Base-by-base conservation (phyloP, 2,329 filamentous ascomycete genomes). In the Colletotrichum sp. region DNA sequence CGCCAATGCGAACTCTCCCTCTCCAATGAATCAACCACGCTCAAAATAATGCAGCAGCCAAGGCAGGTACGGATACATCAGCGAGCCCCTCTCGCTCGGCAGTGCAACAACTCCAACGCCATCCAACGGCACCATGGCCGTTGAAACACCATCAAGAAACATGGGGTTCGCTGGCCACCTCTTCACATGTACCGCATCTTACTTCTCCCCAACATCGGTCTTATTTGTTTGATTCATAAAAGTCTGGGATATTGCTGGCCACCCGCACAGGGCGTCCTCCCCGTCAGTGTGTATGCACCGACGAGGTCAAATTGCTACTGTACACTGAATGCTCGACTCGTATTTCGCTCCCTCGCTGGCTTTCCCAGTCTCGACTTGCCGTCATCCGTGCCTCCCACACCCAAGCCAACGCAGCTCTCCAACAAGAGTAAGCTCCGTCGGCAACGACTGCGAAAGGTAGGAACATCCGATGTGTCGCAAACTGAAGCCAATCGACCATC, bases 141-240 rank as follows among this genome's bases (percentile, higher is more conserved):
- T 69, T 73, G 71, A 75, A 76, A 74, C 74, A 28, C 58, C 13
- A 28, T 1, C n/a, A 28, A 48, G 48, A 73, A 68, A 68, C 58
- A 68, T 32, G 64, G 58, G 58, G 64, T 26, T 76, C 43, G 57
- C 32, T 68, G 69, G 58, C 43, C 34, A 34, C 8, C 16, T 71
- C 34, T 34, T 58, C 64, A 75, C 48, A 61, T 52, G 43, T 52
- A 57, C 21, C 18, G 30, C 16, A 5, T 55, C 36, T 8, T 64
- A 64, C 48, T 38, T 36, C 34, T 36, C 34, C 69, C 26, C 63
- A 63, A 67, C 61, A 63, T 72, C 73, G 55, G 60, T 60, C 60
- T 26, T 64, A 0, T 52, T 52, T 7, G 18, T 52, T 32, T 60
- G 57, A 69, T 66, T 69, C 48, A 18, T 34, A 24, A 18, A 16